Base-by-base conservation (phyloP, 73 alveolate genomes). In the Effrenium voratum region DNA sequence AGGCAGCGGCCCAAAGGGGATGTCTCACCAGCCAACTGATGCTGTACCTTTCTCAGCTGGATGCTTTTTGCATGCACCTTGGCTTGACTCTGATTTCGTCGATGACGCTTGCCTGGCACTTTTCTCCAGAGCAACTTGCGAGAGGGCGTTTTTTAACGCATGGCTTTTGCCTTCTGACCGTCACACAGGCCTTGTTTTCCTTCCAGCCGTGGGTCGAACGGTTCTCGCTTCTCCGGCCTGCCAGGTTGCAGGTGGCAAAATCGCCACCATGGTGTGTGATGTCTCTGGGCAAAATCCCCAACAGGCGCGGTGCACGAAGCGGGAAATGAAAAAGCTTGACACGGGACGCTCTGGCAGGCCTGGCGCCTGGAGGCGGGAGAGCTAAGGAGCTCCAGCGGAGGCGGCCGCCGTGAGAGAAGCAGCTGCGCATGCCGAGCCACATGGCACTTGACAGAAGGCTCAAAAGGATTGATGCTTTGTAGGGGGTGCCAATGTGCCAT, bases 211-310 rank as follows among this genome's bases (percentile, higher is more conserved):
- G 16, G 41, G 30, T 40, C 79, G 40, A 19, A 10, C 40, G 34
- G 79, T 66, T 66, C 30, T n/a, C 34, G 30, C 16, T 8, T n/a
- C n/a, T 16, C 41, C 30, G 79, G 41, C 40, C 5, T 24, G 94
- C 94, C 94, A 86, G 94, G 94, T 70, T 57, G 34, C 75, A 30
- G 72, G 34, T 41, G 95, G 95, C 52, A 88, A 88, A 70, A 50
- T 88, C 41, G 41, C 95, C 43, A 88, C 95, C 95, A 63, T 88
- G 41, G 85, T 88, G 3, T 88, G 95, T 52, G 95, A 88, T 40
- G 81, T 88, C 41, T 88, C 95, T 30, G 95, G 95, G 32, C 80
- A 68, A 34, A 60, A 44, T 36, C 85, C 60, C 12, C 85, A 63
- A 8, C 95, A 88, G 95, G 95, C 46, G 44, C 46, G 50, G 45